Evolutionary conservation across 306 rosid genomes (phyloP).

Genomic region (Arachis stenosperma): DNA sequence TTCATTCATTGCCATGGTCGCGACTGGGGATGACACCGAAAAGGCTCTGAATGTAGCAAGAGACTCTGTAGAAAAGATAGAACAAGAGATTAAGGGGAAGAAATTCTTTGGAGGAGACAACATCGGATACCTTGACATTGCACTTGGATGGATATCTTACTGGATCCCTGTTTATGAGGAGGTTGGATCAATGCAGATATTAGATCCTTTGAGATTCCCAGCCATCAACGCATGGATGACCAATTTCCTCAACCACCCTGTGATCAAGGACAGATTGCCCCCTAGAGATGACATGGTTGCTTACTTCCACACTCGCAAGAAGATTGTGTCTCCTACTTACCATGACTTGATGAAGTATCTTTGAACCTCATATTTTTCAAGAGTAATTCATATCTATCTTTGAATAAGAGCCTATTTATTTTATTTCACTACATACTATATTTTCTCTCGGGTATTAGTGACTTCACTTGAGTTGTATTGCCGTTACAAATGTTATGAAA

Average conservation of each 20-base stretch:
- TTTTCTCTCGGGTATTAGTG: no score
- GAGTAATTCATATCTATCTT: no score
- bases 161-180: slow-evolving; percentile 59
- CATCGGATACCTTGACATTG: slow-evolving; percentile 60
- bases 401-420: no score
- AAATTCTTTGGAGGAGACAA: slow-evolving; percentile 55
- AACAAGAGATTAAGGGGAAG: slow-evolving; percentile 50
- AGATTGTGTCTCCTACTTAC: slow-evolving; percentile 3
- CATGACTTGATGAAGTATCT: background rate
- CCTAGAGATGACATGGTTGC: slow-evolving; percentile 45
- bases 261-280: slow-evolving; percentile 51
- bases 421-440: no score
- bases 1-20: slow-evolving; percentile 33
- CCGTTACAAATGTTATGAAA: no score
- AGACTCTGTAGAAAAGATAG: slow-evolving; percentile 52
- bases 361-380: background rate
- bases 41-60: slow-evolving; percentile 36
- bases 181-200: slow-evolving; percentile 44
- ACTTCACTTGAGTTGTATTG: no score
- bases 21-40: slow-evolving; percentile 45
- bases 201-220: slow-evolving; percentile 50
- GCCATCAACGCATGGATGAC: slow-evolving; percentile 44
- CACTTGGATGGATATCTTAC: slow-evolving; percentile 61
- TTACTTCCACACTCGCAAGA: slow-evolving; percentile 40
- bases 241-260: slow-evolving; percentile 43